Percentiles rank a stretch among this genome's conserved stretches.
These are phyloP conservation scores for Leishmania tropica DNA, from an alignment of 208 protist species.

Conservation along the genomic window DNA sequence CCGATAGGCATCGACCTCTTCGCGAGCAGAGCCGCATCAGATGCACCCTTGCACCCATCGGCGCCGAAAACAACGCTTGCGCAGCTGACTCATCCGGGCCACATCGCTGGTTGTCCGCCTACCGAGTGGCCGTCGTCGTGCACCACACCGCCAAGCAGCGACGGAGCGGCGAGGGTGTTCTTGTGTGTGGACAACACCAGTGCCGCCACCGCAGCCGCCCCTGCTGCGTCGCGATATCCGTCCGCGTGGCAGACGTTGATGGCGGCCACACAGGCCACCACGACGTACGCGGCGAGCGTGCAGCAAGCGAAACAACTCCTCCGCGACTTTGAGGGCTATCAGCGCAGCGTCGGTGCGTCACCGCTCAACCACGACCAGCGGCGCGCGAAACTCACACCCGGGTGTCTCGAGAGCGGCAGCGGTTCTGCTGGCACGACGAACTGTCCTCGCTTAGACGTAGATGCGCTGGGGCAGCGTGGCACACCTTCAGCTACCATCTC, in stretches of 20 bases:
- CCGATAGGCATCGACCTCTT: not conserved
- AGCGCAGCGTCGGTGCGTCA: not conserved
- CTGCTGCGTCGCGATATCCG: not conserved
- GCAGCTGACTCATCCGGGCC: not conserved
- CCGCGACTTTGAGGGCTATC: conserved; percentile 9
- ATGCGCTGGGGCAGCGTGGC: no score
- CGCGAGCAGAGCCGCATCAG: not conserved
- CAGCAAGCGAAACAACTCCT: conserved; percentile 5
- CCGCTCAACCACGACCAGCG: not conserved
- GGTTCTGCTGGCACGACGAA: not conserved
- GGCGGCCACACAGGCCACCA: not conserved
- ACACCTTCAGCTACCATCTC: not conserved
- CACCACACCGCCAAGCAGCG: not conserved
- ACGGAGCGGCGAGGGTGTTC: not conserved
- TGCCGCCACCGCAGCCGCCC: not conserved
- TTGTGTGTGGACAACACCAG: conserved; percentile 4
- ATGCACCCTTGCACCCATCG: not conserved
- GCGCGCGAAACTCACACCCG: not conserved
- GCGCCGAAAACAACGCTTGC: not conserved
- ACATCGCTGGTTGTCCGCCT: not conserved
- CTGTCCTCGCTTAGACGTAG: not conserved
- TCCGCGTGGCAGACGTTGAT: conserved; percentile 4
- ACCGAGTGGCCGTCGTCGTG: not conserved
- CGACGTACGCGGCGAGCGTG: conserved; percentile 9
- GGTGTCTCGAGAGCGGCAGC: not conserved